These are phyloP conservation scores for Acacia concinna DNA, from an alignment of 331 rosid species.

Conservation along the genomic window DNA sequence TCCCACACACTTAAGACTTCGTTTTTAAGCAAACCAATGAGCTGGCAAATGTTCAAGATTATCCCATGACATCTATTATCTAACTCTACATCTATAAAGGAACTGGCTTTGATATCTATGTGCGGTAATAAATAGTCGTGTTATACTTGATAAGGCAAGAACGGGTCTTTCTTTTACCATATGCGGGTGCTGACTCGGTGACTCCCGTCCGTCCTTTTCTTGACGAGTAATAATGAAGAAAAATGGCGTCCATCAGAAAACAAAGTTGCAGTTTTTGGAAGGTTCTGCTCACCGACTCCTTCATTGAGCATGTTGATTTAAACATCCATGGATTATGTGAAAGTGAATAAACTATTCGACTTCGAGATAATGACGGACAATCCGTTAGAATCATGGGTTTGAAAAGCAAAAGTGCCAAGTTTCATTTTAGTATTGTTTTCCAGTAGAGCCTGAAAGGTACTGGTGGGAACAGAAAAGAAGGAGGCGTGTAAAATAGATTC, in stretches of 20 bases:
- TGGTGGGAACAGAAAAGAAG: background rate
- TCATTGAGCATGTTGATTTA: background rate
- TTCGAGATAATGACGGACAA: background rate
- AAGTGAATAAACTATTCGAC: background rate
- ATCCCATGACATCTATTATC: background rate
- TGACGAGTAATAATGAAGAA: background rate
- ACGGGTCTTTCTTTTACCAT: background rate
- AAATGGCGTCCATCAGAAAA: background rate
- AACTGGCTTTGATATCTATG: background rate
- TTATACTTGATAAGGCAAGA: background rate
- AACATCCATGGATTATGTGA: background rate
- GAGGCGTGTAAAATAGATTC: background rate
- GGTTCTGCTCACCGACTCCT: background rate
- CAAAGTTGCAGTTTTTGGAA: background rate
- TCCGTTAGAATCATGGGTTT: background rate
- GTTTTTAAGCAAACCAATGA: background rate
- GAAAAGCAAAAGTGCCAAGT: background rate
- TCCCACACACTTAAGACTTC: background rate
- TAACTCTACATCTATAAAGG: background rate
- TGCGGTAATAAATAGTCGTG: background rate
- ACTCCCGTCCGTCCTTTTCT: slow-evolving; percentile 1
- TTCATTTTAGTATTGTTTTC: background rate
- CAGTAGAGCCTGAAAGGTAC: background rate
- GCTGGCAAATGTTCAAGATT: background rate
- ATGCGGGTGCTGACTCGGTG: background rate